Evolutionary conservation across 2,329 filamentous ascomycete species (phyloP).

Genomic region (Ophiostoma montium): DNA sequence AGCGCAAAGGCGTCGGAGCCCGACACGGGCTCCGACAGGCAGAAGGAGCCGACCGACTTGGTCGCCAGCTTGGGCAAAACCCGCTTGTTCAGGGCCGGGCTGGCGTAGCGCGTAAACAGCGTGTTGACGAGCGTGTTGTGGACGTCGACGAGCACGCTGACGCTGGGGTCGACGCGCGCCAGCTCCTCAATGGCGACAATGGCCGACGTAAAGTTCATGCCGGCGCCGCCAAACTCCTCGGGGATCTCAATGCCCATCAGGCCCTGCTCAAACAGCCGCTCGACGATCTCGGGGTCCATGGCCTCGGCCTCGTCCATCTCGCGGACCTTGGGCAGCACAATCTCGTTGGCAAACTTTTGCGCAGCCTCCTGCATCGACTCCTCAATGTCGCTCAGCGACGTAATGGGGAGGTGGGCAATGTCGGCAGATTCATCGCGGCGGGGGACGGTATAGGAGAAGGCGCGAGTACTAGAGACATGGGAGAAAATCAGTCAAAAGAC

Average conservation of each 20-base stretch:
- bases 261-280: conserved; percentile 93
- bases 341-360: conserved; percentile 76
- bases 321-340: conserved; percentile 78
- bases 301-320: conserved; percentile 95
- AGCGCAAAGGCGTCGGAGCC: conserved; percentile 94
- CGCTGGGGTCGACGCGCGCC: conserved; percentile 82
- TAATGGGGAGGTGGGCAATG: conserved; percentile 81
- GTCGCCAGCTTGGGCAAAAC: conserved; percentile 86
- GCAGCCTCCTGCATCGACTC: conserved; percentile 79
- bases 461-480: conserved; percentile 24
- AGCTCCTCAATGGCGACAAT: conserved; percentile 97
- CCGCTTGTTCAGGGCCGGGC: conserved; percentile 61
- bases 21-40: conserved; percentile 80
- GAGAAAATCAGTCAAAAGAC: not conserved
- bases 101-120: conserved; percentile 73
- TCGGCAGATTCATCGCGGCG: conserved; percentile 46
- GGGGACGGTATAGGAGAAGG: conserved; percentile 45
- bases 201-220: conserved; percentile 96
- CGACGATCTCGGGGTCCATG: conserved; percentile 80
- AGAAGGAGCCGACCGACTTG: conserved; percentile 81
- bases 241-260: conserved; percentile 97
- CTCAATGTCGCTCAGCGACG: conserved; percentile 83
- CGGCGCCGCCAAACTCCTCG: conserved; percentile 89
- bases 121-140: conserved; percentile 98
- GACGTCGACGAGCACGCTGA: conserved; percentile 89